Conservation (phyloP, 306 rosid genomes). For the Malus sylvestris region DNA sequence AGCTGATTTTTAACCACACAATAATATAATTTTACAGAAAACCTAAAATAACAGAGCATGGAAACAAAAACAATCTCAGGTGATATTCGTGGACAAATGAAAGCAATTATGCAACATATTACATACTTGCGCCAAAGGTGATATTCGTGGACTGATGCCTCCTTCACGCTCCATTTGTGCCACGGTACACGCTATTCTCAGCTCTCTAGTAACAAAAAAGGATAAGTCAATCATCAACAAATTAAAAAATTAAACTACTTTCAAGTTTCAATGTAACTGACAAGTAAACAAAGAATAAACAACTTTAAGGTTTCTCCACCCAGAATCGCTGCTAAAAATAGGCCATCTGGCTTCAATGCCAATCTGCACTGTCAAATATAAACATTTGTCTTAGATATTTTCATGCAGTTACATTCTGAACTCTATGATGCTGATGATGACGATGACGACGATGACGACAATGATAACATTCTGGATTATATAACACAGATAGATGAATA, state of each 20-base stretch:
- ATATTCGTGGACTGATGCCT: constrained; percentile 87
- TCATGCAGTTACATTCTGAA: not conserved
- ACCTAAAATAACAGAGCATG: not conserved
- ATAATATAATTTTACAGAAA: not conserved
- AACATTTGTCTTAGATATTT: constrained; percentile 15
- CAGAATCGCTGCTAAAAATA: constrained; percentile 81
- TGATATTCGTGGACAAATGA: too few relatives aligned
- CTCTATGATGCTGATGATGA: not conserved
- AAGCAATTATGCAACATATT: not conserved
- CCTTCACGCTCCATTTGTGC: constrained; percentile 99
- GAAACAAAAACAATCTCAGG: too few relatives aligned
- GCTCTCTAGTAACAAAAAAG: constrained; percentile 53
- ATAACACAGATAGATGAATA: not conserved
- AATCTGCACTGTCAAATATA: constrained; percentile 67
- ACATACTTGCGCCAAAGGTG: constrained; percentile 89
- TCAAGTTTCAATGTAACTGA: constrained; percentile 4
- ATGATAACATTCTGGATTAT: not conserved
- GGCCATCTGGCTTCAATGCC: constrained; percentile 95
- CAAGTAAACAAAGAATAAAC: constrained; percentile 10
- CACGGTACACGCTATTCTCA: constrained; percentile 91
- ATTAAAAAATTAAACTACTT: not conserved
- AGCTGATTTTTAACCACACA: not conserved
- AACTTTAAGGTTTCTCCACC: constrained; percentile 96
- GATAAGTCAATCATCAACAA: constrained; percentile 15
- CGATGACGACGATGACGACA: not conserved